Base-by-base conservation (phyloP, 1,139 yeast species). In the Debaryomyces psychrophilus region DNA sequence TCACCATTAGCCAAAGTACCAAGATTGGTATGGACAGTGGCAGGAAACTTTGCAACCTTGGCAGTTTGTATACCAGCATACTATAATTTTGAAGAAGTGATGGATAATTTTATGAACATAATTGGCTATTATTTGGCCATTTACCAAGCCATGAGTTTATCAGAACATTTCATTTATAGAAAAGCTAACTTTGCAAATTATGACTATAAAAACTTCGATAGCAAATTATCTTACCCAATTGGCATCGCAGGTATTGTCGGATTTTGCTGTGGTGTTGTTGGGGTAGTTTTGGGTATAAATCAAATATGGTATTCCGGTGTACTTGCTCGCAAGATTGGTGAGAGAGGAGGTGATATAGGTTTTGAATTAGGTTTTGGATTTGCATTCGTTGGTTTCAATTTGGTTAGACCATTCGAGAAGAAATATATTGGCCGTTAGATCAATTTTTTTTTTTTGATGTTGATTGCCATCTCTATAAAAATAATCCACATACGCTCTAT, bases 111-210 rank as follows among this genome's bases (percentile, higher is more conserved):
- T 70, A 89, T 90, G 96, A 84, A 88, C 71, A 72, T 90, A 65
- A 88, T 90, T 64, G 93, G 89, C 52, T 90, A 90, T 77, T 90
- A 93, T 81, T 77, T 90, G 64, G 90, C 96, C 50, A 87, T 90
- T 61, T 90, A 90, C 71, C 82, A 81, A 60, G 81, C 88, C 42
- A 81, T 90, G 64, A 69, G 81, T 39, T 65, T 86, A 20, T 77
- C 89, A 34, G 96, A 90, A 67, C 97, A 90, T 68, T 83, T 87
- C 61, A 74, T 89, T 61, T 86, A 81, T 79, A 81, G 85, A 64
- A 77, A 71, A 54, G 86, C 86, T 46, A 77, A 80, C 58, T 72
- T 71, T 48, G 56, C 68, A 38, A 80, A 78, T 49, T 90, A 90
- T 69, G 81, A 85, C 62, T 77, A 84, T 55, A 78, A 73, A 40